Conservation (phyloP, 805 yeast genomes). For the Ogataea neopini region DNA sequence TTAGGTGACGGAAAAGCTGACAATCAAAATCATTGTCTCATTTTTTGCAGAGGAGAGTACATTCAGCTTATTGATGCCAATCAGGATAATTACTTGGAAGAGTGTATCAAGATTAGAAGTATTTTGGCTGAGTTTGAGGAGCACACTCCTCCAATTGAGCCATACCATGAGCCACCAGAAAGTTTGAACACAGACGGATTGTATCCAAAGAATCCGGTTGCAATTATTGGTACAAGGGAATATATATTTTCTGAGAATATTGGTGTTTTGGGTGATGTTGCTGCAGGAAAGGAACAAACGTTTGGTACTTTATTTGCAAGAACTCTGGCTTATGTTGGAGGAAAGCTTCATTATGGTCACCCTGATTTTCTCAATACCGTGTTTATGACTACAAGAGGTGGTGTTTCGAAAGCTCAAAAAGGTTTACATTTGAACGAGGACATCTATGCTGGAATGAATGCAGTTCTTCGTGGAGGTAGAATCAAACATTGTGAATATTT, state of each 20-base stretch:
- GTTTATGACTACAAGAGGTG: constrained; percentile 84
- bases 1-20: constrained; percentile 86
- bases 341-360: constrained; percentile 83
- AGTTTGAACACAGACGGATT: constrained; percentile 15
- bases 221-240: constrained; percentile 82
- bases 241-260: constrained; percentile 81
- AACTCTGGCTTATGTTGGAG: constrained; percentile 79
- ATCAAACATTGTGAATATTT: constrained; percentile 81
- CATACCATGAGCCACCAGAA: constrained; percentile 25
- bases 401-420: constrained; percentile 82
- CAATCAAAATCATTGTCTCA: constrained; percentile 75
- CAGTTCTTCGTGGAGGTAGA: constrained; percentile 75
- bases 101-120: constrained; percentile 75
- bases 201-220: constrained; percentile 57
- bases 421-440: constrained; percentile 84
- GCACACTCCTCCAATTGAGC: constrained; percentile 27
- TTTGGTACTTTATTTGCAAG: constrained; percentile 84
- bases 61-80: constrained; percentile 81
- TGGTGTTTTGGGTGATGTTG: constrained; percentile 81
- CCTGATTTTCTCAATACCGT: constrained; percentile 78
- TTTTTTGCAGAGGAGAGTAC: constrained; percentile 79
- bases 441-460: constrained; percentile 85
- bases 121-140: constrained; percentile 79
- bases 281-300: constrained; percentile 88
- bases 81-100: constrained; percentile 81